Evolutionary conservation across 129 eudicot species (phyloP), one percentile per base, ranked within the genome.

Genomic region (Mikania micrantha): DNA sequence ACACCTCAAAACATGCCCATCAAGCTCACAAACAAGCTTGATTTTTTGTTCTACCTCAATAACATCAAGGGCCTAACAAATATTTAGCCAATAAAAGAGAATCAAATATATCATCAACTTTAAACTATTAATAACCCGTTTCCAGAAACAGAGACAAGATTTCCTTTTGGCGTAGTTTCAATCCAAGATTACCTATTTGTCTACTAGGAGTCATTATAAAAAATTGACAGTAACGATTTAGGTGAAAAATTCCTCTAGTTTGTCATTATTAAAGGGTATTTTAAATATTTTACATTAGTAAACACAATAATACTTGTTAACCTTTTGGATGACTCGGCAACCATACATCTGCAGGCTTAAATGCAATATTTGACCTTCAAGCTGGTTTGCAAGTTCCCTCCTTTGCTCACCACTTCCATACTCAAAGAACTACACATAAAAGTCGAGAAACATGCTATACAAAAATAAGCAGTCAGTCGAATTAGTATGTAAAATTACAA

Each of bases 301-400:
- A 31, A 29, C 41, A 42, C 25, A 17, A 50, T n/a, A 66, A 0
- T 10, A 66, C 25, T 0, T 41, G 47, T 29, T 19, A 76, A 87
- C 97, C 95, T 90, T 90, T 74, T 90, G 97, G 67, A 90, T 90
- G 19, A 90, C 97, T 24, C 97, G 92, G 80, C 97, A 90, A 44
- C 97, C 95, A 34, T 90, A 90, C 97, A 90, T 90, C 72, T 90
- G 97, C 76, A 90, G 70, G 74, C 97, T 87, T 56, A 90, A 75
- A 20, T 87, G 50, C 66, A 90, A 74, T 53, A 90, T 77, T 41
- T 87, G 87, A 47, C 90, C 90, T 60, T 49, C 69, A 45, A 90
- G 87, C 60, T 80, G 85, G 65, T 79, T 68, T 27, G 90, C 95
- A 59, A 90, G 93, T 52, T 81, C 82, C 77, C 74, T 81, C 52